These are phyloP conservation scores for Candida sp. DNA, from an alignment of 1,139 yeast species.

Conservation along the genomic window DNA sequence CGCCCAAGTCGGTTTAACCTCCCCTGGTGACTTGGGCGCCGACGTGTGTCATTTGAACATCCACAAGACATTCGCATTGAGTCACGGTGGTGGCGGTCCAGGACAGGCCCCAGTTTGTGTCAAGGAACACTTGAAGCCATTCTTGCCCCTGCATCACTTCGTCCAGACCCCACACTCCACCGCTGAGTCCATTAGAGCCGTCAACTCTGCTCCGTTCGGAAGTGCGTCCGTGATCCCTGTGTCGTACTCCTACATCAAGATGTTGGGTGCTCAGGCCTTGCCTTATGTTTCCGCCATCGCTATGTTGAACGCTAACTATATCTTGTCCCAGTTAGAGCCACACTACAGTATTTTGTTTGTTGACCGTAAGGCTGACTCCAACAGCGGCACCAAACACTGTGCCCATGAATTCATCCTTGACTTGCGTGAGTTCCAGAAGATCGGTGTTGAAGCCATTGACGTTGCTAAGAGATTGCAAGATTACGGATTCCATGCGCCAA, in stretches of 20 bases:
- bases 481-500: conserved; percentile 99
- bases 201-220: conserved; percentile 95
- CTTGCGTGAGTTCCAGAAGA: conserved; percentile 78
- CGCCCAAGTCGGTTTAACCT: conserved; percentile 97
- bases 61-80: conserved; percentile 97
- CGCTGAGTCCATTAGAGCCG: conserved; percentile 68
- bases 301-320: conserved; percentile 93
- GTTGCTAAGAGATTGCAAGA: conserved; percentile 97
- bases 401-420: conserved; percentile 98
- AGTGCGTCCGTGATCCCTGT: conserved; percentile 94
- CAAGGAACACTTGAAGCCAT: conserved; percentile 77
- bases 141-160: conserved; percentile 80
- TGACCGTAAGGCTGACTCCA: conserved; percentile 38
- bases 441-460: conserved; percentile 94
- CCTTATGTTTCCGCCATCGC: conserved; percentile 90
- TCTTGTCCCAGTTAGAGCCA: conserved; percentile 76
- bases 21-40: conserved; percentile 99
- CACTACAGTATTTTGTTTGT: conserved; percentile 81
- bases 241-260: conserved; percentile 92
- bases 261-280: conserved; percentile 87
- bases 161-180: conserved; percentile 61
- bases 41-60: conserved; percentile 97
- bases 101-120: conserved; percentile 99
- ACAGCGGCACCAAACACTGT: conserved; percentile 71
- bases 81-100: conserved; percentile 99